A percentile compares a stretch with the other conserved stretches of the same genome.
phyloP scores from a whole-genome alignment of 768 basidiomycete genomes.

The Neoboletus brunneissimus region DNA sequence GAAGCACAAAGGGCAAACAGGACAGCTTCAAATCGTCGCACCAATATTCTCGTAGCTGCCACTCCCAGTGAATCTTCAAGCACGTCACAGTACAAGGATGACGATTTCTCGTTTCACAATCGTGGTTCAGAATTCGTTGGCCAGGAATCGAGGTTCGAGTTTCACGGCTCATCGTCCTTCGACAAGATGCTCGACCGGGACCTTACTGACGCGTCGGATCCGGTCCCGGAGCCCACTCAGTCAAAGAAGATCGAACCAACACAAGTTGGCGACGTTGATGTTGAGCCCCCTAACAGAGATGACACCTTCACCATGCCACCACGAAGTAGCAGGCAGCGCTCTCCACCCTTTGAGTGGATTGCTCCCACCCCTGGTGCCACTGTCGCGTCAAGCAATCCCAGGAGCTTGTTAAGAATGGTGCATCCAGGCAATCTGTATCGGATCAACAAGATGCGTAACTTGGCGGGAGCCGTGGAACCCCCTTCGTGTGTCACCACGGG shows the following conservation, averaged over 20 bases:
- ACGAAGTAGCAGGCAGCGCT: background rate
- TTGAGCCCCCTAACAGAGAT: constrained; percentile 1
- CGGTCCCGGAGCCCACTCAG: constrained; percentile 21
- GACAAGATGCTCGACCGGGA: constrained; percentile 38
- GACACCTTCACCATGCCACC: background rate
- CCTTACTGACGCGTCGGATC: constrained; percentile 22
- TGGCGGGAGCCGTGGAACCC: constrained; percentile 22
- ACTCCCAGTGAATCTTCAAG: constrained; percentile 43
- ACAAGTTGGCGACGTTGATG: constrained; percentile 4
- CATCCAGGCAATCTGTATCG: constrained; percentile 34
- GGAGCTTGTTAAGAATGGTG: constrained; percentile 33
- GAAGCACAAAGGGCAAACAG: constrained; percentile 20
- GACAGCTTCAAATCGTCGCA: constrained; percentile 6
- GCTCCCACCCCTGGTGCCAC: constrained; percentile 12
- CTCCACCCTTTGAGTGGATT: constrained; percentile 23
- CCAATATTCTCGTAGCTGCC: constrained; percentile 45
- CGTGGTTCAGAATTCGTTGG: constrained; percentile 13
- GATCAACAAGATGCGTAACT: constrained; percentile 24
- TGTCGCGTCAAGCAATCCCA: constrained; percentile 26
- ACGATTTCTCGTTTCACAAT: constrained; percentile 8
- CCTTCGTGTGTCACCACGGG: constrained; percentile 10
- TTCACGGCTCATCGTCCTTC: constrained; percentile 42
- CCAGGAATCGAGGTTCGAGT: constrained; percentile 34
- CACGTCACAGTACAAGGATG: constrained; percentile 13
- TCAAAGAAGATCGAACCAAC: constrained; percentile 3